Percentiles rank a stretch among this genome's conserved stretches.
phyloP scores from a whole-genome alignment of 352 stramenopile genomes.

The Elongisporangium senticosum region DNA sequence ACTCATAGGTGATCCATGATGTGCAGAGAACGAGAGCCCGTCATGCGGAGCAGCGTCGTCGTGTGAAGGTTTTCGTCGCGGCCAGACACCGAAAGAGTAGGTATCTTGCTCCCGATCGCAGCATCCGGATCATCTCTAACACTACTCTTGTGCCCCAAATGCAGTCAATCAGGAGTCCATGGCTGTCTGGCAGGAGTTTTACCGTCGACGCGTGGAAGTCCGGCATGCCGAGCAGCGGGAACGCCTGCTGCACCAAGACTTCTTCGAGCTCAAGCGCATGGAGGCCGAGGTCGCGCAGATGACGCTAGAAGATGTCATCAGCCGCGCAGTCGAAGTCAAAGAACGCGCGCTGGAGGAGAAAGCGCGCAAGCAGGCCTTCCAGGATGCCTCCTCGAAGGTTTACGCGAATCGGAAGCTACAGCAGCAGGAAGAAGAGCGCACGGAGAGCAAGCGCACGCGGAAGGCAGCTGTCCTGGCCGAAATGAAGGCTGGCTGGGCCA shows the following conservation, averaged over 20 bases:
- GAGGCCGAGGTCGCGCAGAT: constrained; percentile 28
- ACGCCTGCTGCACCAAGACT: constrained; percentile 28
- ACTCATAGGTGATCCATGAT: background rate
- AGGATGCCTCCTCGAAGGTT: constrained; percentile 35
- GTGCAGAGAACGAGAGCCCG: constrained; percentile 23
- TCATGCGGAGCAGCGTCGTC: constrained; percentile 17
- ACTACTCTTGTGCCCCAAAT: background rate
- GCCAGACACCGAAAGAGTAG: constrained; percentile 29
- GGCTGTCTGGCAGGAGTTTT: constrained; percentile 33
- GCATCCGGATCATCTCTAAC: background rate
- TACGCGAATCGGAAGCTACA: constrained; percentile 40
- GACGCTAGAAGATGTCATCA: constrained; percentile 43
- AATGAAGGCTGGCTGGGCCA: constrained; percentile 35
- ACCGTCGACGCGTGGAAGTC: constrained; percentile 36
- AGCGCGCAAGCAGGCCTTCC: constrained; percentile 29
- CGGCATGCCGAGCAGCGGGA: constrained; percentile 32
- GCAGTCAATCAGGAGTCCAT: constrained; percentile 19
- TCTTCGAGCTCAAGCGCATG: constrained; percentile 21
- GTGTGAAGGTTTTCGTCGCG: constrained; percentile 23
- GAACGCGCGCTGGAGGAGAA: constrained; percentile 21
- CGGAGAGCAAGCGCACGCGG: constrained; percentile 27
- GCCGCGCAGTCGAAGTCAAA: constrained; percentile 17
- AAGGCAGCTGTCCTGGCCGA: constrained; percentile 13
- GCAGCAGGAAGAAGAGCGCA: constrained; percentile 48
- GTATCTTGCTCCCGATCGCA: background rate